A percentile compares a stretch with the other conserved stretches of the same genome.
Conservation (phyloP, 352 stramenopile species). For the Phytophthora lateralis region DNA sequence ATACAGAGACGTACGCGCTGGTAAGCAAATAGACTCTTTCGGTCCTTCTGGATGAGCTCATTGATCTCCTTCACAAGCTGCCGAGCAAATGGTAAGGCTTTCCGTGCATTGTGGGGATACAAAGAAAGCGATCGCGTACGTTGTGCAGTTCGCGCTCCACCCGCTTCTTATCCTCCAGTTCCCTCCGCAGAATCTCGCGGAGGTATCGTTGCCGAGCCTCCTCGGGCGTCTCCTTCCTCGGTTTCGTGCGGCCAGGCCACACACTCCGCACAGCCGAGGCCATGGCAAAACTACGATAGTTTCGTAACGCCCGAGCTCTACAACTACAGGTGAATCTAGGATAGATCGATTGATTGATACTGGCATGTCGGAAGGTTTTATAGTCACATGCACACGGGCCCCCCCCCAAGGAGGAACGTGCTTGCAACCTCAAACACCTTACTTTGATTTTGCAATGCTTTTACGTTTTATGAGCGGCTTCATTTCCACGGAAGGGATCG, state of each 20-base stretch:
- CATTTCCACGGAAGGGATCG: constrained; percentile 39
- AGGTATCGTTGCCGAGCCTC: constrained; percentile 51
- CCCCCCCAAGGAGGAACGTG: constrained; percentile 25
- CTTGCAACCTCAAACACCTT: constrained; percentile 84
- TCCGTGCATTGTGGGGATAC: not conserved
- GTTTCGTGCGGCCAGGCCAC: constrained; percentile 31
- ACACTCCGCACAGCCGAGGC: not conserved
- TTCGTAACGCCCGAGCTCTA: no score
- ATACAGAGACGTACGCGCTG: constrained; percentile 45
- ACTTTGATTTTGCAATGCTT: constrained; percentile 58
- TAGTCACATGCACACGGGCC: constrained; percentile 69
- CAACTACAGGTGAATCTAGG: not conserved
- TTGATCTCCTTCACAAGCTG: constrained; percentile 81
- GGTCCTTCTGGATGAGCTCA: constrained; percentile 62
- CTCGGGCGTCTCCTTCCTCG: constrained; percentile 39
- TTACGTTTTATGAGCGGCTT: constrained; percentile 57
- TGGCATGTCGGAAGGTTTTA: constrained; percentile 66
- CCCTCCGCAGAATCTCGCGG: constrained; percentile 42
- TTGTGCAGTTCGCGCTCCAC: constrained; percentile 49
- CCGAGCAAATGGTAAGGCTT: not conserved
- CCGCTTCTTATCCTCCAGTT: constrained; percentile 43
- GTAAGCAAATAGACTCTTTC: constrained; percentile 51
- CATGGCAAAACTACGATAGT: constrained; percentile 8
- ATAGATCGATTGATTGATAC: constrained; percentile 4
- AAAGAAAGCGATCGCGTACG: constrained; percentile 26